Percentiles rank a stretch among this genome's conserved stretches.
Evolutionary conservation across 441 rosid genomes (phyloP).

Genomic region (Populus tomentosa): DNA sequence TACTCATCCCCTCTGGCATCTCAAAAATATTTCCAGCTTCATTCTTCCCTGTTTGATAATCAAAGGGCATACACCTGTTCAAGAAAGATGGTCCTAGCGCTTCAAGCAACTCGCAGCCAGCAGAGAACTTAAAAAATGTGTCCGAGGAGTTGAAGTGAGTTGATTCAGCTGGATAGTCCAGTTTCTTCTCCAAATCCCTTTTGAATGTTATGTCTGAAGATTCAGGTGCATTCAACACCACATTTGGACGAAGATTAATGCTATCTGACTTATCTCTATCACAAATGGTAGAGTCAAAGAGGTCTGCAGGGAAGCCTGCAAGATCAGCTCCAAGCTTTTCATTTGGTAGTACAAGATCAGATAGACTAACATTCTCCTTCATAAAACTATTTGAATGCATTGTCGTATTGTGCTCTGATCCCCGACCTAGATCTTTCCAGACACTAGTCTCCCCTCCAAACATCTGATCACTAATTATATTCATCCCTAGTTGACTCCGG

Average conservation of each 20-base stretch:
- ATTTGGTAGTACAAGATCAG: conserved; percentile 39
- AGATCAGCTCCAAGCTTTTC: conserved; percentile 36
- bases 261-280: conserved; percentile 30
- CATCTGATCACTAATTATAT: conserved; percentile 22
- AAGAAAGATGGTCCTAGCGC: conserved; percentile 74
- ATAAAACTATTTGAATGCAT: conserved; percentile 33
- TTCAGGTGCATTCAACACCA: conserved; percentile 31
- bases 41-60: conserved; percentile 40
- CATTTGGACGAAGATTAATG: conserved; percentile 31
- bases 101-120: conserved; percentile 80
- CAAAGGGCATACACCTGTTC: conserved; percentile 34
- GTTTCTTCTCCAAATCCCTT: conserved; percentile 32
- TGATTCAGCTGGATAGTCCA: conserved; percentile 36
- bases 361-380: conserved; percentile 26
- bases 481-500: conserved; percentile 39
- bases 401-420: conserved; percentile 28
- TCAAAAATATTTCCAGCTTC: conserved; percentile 39
- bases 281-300: conserved; percentile 33
- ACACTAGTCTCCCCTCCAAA: conserved; percentile 40
- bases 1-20: conserved; percentile 48
- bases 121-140: conserved; percentile 47
- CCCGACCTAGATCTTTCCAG: conserved; percentile 30
- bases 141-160: conserved; percentile 31
- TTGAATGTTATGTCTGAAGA: conserved; percentile 31
- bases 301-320: conserved; percentile 28